Evolutionary conservation across 345 rosid species (phyloP).

Genomic region (Camelina hispida): DNA sequence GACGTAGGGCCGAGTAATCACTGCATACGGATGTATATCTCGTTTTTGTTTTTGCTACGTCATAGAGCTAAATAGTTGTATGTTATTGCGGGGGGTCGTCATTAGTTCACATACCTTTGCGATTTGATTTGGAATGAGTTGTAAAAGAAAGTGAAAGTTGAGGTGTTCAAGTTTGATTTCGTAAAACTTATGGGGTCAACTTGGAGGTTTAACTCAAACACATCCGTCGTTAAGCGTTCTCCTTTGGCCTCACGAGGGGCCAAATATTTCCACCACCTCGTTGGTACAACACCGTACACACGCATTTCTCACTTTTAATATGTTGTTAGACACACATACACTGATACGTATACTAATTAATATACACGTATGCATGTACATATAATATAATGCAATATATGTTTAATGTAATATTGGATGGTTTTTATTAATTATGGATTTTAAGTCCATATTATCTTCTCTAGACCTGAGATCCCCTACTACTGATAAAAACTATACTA

Average conservation of each 20-base stretch:
- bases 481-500: conserved; percentile 6
- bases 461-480: conserved; percentile 2
- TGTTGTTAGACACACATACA: conserved; percentile 2
- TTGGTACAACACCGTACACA: conserved; percentile 42
- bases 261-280: conserved; percentile 34
- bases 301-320: conserved; percentile 15
- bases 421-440: conserved; percentile 2
- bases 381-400: not conserved
- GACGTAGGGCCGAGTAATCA: conserved; percentile 26
- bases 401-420: not conserved
- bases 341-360: too few relatives aligned
- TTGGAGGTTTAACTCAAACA: conserved; percentile 13
- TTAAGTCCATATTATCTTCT: conserved; percentile 11
- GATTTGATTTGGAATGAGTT: conserved; percentile 29
- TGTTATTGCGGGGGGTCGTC: conserved; percentile 20
- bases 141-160: conserved; percentile 17
- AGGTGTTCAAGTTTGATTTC: conserved; percentile 29
- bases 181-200: conserved; percentile 32
- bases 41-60: conserved; percentile 4
- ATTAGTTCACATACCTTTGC: conserved; percentile 12
- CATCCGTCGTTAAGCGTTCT: conserved; percentile 23
- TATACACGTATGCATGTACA: not conserved
- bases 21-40: conserved; percentile 4
- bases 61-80: conserved; percentile 1
- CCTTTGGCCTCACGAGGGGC: conserved; percentile 43